A percentile compares a stretch with the other conserved stretches of the same genome.
These are phyloP conservation scores for Aspergillus sojae DNA, from an alignment of 2,329 filamentous ascomycete genomes.

Conservation along the genomic window DNA sequence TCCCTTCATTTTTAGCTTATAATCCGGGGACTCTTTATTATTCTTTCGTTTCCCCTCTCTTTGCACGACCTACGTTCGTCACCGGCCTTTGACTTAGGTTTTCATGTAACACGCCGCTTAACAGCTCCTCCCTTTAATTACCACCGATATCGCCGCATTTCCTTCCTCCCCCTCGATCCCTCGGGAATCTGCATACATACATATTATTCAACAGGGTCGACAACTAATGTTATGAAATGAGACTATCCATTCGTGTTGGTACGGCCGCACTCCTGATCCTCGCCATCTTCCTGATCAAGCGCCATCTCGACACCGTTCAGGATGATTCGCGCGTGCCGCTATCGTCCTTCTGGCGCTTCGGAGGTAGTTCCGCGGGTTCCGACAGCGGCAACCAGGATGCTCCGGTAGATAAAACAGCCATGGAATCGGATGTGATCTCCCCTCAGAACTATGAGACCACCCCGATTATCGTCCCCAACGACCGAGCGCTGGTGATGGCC, in stretches of 20 bases:
- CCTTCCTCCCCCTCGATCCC: conserved; percentile 6
- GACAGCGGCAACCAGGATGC: conserved; percentile 2
- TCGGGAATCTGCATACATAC: neutral
- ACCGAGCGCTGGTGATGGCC: conserved; percentile 49
- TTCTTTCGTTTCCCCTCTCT: neutral
- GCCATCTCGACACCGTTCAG: conserved; percentile 24
- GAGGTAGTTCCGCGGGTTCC: conserved; percentile 13
- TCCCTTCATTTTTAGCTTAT: neutral
- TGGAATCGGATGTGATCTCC: neutral
- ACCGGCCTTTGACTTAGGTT: neutral
- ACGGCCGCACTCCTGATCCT: conserved; percentile 34
- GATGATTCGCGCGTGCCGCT: conserved; percentile 21
- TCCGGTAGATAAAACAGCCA: neutral
- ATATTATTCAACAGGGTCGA: neutral
- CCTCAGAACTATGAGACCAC: conserved; percentile 29
- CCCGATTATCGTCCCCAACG: conserved; percentile 35
- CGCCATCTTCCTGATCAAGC: conserved; percentile 31
- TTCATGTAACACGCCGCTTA: conserved; percentile 1
- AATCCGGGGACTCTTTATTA: neutral
- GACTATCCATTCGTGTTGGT: conserved; percentile 31
- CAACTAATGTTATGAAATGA: conserved; percentile 27
- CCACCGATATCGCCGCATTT: neutral
- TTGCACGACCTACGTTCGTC: neutral
- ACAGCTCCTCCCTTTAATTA: neutral
- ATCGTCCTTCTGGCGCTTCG: conserved; percentile 30